Evolutionary conservation across 352 stramenopile genomes (phyloP), one percentile per base, ranked within the genome.

Genomic region (Thalassiosira hispida): DNA sequence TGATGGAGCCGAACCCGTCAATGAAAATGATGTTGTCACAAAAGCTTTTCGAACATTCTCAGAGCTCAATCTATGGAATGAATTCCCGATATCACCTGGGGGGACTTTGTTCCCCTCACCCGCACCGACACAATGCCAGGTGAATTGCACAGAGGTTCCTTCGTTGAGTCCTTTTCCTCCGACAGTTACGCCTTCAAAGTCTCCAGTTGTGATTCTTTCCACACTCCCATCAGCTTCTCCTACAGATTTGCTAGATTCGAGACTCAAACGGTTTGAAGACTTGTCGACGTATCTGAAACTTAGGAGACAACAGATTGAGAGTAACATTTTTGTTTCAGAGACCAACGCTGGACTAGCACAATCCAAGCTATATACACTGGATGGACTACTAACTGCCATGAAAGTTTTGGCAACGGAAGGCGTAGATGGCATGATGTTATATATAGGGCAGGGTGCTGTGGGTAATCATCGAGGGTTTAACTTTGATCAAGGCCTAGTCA

Each of bases 351-450:
- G 59, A 22, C 22, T 52, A 55, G 47, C 16, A 0, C 12, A 33
- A 42, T 67, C 75, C n/a, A 68, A 42, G 23, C 42, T 82, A 14
- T 82, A 78, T 53, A 73, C 51, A 33, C 55, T 74, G 33, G 74
- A 82, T 69, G 74, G 74, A 42, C 78, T 82, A 51, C 57, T 82
- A 20, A 23, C 31, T 9, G 42, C 31, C 57, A 52, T 82, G 8
- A 52, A 70, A 72, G 57, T 71, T 62, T 29, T 75, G 23, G 38
- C 35, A 27, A 78, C 44, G 11, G 46, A 61, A 51, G 60, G 61
- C 18, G 33, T 63, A 51, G 74, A 64, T 51, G 74, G 46, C 12
- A 29, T 59, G 42, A 53, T 47, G 16, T 82, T 82, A 31, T 73
- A 69, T 53, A 55, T 82, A 47, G 74, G 74, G 27, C 42, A 82